Evolutionary conservation across 2,329 filamentous ascomycete genomes (phyloP).

Genomic region (Xylariales sp.): DNA sequence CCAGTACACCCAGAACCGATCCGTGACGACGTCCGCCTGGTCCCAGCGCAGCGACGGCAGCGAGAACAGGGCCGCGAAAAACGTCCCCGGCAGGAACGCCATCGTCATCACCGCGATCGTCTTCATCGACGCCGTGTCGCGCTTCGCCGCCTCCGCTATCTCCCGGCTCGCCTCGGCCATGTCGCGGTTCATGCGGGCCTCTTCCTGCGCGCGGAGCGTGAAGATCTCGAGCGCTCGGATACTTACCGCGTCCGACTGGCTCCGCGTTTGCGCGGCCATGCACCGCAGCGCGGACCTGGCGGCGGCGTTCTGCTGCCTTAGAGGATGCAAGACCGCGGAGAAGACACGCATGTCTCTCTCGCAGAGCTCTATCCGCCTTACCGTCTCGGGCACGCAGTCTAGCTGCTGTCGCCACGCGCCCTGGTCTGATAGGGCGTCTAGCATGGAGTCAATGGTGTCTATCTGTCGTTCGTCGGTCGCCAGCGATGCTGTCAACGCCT

Average conservation of each 20-base stretch:
- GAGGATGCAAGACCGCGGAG: not conserved
- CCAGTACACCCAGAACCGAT: constrained; percentile 57
- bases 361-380: constrained; percentile 1
- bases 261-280: not conserved
- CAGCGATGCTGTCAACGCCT: not conserved
- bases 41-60: constrained; percentile 42
- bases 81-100: constrained; percentile 46
- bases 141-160: constrained; percentile 41
- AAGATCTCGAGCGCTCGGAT: constrained; percentile 39
- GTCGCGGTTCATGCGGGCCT: constrained; percentile 40
- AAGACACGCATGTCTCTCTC: not conserved
- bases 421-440: not conserved
- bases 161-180: constrained; percentile 38
- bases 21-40: constrained; percentile 21
- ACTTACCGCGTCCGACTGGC: constrained; percentile 5
- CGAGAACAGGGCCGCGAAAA: constrained; percentile 46
- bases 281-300: constrained; percentile 4
- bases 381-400: not conserved
- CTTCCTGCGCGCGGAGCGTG: constrained; percentile 44
- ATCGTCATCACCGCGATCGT: constrained; percentile 46
- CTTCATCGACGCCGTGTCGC: constrained; percentile 42
- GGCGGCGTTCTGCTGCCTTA: constrained; percentile 6
- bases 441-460: constrained; percentile 9
- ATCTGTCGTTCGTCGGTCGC: not conserved
- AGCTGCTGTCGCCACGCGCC: not conserved